phyloP scores from a whole-genome alignment of 2,329 filamentous ascomycete species.

The Hymenoscyphus repandus region DNA sequence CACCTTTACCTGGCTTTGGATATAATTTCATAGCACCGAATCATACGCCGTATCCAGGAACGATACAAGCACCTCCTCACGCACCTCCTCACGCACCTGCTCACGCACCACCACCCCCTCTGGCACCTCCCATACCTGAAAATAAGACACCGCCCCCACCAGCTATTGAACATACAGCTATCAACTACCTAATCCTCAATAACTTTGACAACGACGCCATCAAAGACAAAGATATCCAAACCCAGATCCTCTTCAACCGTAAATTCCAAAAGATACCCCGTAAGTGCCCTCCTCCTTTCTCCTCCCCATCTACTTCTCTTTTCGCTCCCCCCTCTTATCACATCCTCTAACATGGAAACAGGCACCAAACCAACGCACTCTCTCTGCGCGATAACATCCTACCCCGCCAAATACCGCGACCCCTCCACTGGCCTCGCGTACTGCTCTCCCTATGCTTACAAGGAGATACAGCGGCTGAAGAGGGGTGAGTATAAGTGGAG shows the following conservation, averaged over 20 bases:
- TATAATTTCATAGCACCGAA: conserved; percentile 14
- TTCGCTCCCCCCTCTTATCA: too few species aligned
- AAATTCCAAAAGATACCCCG: conserved; percentile 42
- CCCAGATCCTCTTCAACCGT: conserved; percentile 48
- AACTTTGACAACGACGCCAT: conserved; percentile 46
- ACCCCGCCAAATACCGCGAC: conserved; percentile 77
- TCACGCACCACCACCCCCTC: conserved; percentile 17
- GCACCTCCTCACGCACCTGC: conserved; percentile 15
- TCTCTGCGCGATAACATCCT: conserved; percentile 77
- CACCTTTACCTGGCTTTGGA: conserved; percentile 31
- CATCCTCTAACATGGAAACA: too few species aligned
- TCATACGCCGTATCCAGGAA: not conserved
- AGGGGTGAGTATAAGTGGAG: conserved; percentile 80
- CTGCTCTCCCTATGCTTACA: conserved; percentile 72
- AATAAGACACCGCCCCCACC: conserved; percentile 19
- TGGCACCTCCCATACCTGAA: not conserved
- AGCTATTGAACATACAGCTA: conserved; percentile 45
- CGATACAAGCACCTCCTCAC: not conserved
- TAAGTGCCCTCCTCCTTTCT: conserved; percentile 29
- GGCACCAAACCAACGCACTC: conserved; percentile 28
- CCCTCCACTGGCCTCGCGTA: conserved; percentile 80
- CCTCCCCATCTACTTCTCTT: too few species aligned
- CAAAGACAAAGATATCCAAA: conserved; percentile 49
- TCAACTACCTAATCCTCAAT: conserved; percentile 54
- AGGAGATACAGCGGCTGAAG: conserved; percentile 70